phyloP scores from a whole-genome alignment of 495 filamentous ascomycete genomes.

The Trichodelitschia bisporula region DNA sequence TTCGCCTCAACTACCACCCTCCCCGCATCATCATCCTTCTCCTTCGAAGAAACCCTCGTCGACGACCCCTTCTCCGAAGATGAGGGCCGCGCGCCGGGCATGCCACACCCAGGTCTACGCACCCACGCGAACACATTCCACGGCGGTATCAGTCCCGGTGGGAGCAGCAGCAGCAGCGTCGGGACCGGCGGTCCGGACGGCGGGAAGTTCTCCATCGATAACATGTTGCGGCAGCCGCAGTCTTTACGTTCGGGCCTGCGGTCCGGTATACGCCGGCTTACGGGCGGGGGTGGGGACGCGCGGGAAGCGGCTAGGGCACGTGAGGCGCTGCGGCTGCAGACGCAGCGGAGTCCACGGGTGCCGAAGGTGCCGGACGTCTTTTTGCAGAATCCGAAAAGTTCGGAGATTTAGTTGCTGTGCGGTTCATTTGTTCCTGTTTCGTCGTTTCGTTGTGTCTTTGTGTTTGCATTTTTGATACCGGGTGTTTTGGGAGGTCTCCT shows the following conservation, averaged over 20 bases:
- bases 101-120: not conserved
- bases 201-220: constrained; percentile 4
- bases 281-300: constrained; percentile 10
- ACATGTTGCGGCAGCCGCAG: constrained; percentile 10
- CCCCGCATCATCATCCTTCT: constrained; percentile 7
- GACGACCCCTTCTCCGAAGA: constrained; percentile 18
- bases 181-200: constrained; percentile 3
- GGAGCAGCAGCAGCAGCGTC: not conserved
- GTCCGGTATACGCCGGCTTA: constrained; percentile 11
- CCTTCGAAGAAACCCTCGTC: constrained; percentile 7
- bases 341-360: constrained; percentile 16
- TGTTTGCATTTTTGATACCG: too few relatives aligned
- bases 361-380: constrained; percentile 18
- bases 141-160: too few relatives aligned
- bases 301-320: constrained; percentile 10
- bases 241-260: constrained; percentile 9
- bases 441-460: too few relatives aligned
- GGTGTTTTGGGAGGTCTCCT: too few relatives aligned
- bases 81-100: constrained; percentile 6
- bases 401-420: constrained; percentile 8
- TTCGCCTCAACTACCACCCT: constrained; percentile 7
- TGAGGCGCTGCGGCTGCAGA: constrained; percentile 8
- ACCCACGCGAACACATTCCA: too few relatives aligned
- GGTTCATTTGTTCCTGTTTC: too few relatives aligned
- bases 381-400: constrained; percentile 11